phyloP scores from a whole-genome alignment of 768 basidiomycete genomes.

The Panaeolus cyanescens region DNA sequence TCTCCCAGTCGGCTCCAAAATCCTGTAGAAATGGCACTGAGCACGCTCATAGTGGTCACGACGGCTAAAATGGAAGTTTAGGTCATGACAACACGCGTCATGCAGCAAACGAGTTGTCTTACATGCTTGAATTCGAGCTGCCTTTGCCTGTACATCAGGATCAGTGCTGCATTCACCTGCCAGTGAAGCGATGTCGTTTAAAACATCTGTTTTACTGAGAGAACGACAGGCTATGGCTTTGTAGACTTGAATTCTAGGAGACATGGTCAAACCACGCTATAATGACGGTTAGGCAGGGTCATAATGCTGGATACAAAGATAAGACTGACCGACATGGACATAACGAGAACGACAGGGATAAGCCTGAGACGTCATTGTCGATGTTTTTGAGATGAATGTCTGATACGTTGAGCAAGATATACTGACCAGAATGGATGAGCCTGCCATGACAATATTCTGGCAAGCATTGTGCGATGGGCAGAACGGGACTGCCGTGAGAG shows the following conservation, averaged over 20 bases:
- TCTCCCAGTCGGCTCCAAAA: slow-evolving; percentile 88
- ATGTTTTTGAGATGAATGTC: slow-evolving; percentile 8
- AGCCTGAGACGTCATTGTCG: slow-evolving; percentile 46
- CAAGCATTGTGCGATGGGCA: not conserved
- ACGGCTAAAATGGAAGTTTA: slow-evolving; percentile 45
- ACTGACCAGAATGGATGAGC: slow-evolving; percentile 49
- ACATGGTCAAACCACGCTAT: slow-evolving; percentile 79
- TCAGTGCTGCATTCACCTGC: slow-evolving; percentile 29
- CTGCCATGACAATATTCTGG: slow-evolving; percentile 14
- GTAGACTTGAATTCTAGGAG: slow-evolving; percentile 79
- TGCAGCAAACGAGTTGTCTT: slow-evolving; percentile 14
- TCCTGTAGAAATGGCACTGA: slow-evolving; percentile 82
- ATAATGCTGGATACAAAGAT: slow-evolving; percentile 7
- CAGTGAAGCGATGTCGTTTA: slow-evolving; percentile 15
- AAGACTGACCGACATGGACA: slow-evolving; percentile 63
- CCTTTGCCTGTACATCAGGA: slow-evolving; percentile 65
- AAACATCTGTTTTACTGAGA: slow-evolving; percentile 31
- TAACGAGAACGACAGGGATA: slow-evolving; percentile 67
- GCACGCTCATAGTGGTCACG: slow-evolving; percentile 72
- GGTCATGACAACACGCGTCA: not conserved
- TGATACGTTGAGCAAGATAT: not conserved
- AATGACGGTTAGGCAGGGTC: not conserved
- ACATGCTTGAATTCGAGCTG: slow-evolving; percentile 74
- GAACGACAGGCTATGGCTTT: slow-evolving; percentile 73
- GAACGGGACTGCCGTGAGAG: not conserved